phyloP scores from a whole-genome alignment of 768 basidiomycete species.

The Tephrocybe sp. region DNA sequence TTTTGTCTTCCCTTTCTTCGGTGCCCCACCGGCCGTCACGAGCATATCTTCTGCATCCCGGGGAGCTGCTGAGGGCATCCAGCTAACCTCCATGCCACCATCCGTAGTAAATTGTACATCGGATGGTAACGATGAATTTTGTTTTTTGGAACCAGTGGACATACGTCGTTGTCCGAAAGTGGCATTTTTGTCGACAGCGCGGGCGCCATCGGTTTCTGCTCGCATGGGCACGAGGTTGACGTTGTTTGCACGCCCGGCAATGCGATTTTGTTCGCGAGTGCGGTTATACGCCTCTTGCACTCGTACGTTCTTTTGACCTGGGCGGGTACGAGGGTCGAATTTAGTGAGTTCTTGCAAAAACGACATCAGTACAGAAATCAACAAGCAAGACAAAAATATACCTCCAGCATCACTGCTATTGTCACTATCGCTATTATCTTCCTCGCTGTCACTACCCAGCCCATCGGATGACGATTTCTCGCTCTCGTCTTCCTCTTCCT shows the following conservation, averaged over 20 bases:
- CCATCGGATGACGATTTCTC: slow-evolving; percentile 64
- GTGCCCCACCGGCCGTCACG: slow-evolving; percentile 21
- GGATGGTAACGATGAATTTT: slow-evolving; percentile 8
- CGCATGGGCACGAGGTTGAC: slow-evolving; percentile 69
- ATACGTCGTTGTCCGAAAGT: slow-evolving; percentile 71
- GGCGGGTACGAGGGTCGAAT: slow-evolving; percentile 48
- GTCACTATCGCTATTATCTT: slow-evolving; percentile 33
- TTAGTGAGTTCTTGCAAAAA: slow-evolving; percentile 42
- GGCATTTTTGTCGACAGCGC: slow-evolving; percentile 43
- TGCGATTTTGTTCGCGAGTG: slow-evolving; percentile 41
- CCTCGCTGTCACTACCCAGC: slow-evolving; percentile 43
- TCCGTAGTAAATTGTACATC: slow-evolving; percentile 35
- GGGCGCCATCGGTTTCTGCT: slow-evolving; percentile 32
- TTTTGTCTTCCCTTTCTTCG: slow-evolving; percentile 32
- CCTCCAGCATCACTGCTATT: slow-evolving; percentile 62
- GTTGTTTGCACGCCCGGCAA: slow-evolving; percentile 30
- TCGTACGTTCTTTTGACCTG: slow-evolving; percentile 46
- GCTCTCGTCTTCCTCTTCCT: slow-evolving; percentile 87
- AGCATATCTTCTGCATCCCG: slow-evolving; percentile 32
- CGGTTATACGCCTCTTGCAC: slow-evolving; percentile 44
- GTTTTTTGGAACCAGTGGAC: slow-evolving; percentile 17
- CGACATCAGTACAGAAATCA: slow-evolving; percentile 2
- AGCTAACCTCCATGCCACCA: slow-evolving; percentile 81
- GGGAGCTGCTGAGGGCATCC: slow-evolving; percentile 57
- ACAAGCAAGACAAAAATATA: slow-evolving; percentile 24